Conservation (phyloP, 208 protist genomes). For the Tritrichomonas foetus region DNA sequence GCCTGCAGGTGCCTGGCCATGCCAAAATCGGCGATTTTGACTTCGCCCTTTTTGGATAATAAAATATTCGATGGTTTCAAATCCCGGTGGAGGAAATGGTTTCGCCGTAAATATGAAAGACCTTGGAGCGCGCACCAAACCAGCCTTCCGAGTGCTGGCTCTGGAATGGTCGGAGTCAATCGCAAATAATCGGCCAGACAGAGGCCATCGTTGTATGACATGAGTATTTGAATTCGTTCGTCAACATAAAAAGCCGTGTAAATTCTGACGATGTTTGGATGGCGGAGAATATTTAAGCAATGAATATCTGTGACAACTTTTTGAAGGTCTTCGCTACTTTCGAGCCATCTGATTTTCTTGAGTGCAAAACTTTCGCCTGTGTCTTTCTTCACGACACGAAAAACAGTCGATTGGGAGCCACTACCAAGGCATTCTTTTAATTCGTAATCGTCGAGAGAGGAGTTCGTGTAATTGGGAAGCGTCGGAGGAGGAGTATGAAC, state of each 20-base stretch:
- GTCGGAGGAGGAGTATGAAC: too few relatives aligned
- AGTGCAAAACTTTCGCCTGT: background rate
- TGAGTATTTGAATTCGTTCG: background rate
- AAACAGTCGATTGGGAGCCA: background rate
- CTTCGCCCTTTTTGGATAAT: background rate
- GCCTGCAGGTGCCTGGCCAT: background rate
- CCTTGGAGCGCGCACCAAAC: background rate
- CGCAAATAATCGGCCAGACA: background rate
- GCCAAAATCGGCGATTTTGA: constrained; percentile 43
- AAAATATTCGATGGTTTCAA: constrained; percentile 17
- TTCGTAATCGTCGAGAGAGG: background rate
- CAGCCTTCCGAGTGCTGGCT: background rate
- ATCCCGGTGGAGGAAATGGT: constrained; percentile 10
- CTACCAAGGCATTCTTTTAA: background rate
- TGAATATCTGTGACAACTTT: background rate
- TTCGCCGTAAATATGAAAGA: background rate
- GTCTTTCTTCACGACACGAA: background rate
- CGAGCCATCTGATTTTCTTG: background rate
- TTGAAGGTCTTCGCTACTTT: background rate
- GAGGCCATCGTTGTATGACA: background rate
- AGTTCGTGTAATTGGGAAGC: background rate
- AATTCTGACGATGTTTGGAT: background rate
- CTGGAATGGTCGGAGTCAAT: background rate
- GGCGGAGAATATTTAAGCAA: background rate
- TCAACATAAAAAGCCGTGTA: background rate